phyloP scores from a whole-genome alignment of 176 grass and related monocot genomes.

The Dactylis glomerata region DNA sequence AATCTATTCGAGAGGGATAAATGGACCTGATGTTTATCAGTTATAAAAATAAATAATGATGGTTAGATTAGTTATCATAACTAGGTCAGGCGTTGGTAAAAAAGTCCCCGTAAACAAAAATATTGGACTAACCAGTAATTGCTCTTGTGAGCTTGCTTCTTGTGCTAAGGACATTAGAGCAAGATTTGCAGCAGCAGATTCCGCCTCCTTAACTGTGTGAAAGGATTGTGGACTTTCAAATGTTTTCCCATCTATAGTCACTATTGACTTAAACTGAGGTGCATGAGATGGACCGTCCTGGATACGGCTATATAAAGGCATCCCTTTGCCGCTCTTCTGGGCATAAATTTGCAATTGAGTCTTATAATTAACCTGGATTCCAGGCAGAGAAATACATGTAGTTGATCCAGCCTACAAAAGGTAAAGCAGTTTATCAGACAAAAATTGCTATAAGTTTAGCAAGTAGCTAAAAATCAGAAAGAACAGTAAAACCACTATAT shows the following conservation, averaged over 20 bases:
- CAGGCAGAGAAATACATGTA: constrained; percentile 30
- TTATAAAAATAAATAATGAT: neutral
- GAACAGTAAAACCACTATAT: neutral
- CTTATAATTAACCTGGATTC: constrained; percentile 49
- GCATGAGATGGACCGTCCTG: constrained; percentile 32
- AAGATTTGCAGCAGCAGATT: constrained; percentile 64
- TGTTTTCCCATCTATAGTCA: constrained; percentile 55
- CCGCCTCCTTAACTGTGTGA: constrained; percentile 58
- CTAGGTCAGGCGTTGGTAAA: constrained; percentile 2
- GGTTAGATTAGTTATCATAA: constrained; percentile 1
- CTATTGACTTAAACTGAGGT: constrained; percentile 61
- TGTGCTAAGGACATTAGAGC: constrained; percentile 59
- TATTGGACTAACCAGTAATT: constrained; percentile 35
- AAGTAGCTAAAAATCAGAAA: neutral
- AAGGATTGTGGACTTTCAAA: constrained; percentile 62
- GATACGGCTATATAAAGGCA: constrained; percentile 47
- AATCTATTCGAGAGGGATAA: neutral
- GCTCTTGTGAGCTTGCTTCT: constrained; percentile 44
- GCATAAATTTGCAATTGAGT: constrained; percentile 59
- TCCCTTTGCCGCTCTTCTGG: constrained; percentile 52
- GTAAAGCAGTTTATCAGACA: constrained; percentile 26
- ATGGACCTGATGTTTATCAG: neutral
- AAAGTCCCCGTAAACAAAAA: constrained; percentile 5
- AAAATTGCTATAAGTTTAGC: neutral
- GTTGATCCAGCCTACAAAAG: constrained; percentile 42